Base-by-base conservation (phyloP, 2,329 filamentous ascomycete species). In the Fusarium papillatum region DNA sequence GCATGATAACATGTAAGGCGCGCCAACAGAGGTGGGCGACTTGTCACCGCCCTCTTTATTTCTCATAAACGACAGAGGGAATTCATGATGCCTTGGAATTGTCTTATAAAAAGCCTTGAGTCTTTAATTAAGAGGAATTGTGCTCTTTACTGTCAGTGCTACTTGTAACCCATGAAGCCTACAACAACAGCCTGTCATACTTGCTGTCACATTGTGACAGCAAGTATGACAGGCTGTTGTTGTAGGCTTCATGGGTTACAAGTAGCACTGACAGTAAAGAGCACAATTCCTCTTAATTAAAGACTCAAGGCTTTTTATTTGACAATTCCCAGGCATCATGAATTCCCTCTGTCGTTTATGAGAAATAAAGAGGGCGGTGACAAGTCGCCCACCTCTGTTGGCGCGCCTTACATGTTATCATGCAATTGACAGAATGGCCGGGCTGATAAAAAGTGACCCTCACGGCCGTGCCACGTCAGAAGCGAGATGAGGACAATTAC, bases 401-500 rank as follows among this genome's bases (percentile, higher is more conserved):
- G 29, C 53, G 53, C 29, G 31, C 59, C 59, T 62, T 41, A 29
- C 24, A 41, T 26, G 41, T 43, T 64, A 31, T 64, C 61, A 64
- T 64, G 61, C 61, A 50, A 50, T 50, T 50, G 46, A 64, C 14
- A 14, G 14, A 36, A 36, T 64, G 61, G 19, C 60, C 24, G 17
- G 39, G 39, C 41, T 29, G 36, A 48, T 64, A 46, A 64, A 64
- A 64, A 31, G 19, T 24, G 61, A 64, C 41, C 24, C n/a, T 43
- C 60, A 38, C 24, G n/a, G n/a, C 59, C 36, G 26, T 64, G 61
- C 61, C 61, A 64, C 61, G 61, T 64, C 41, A 64, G 61, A 64
- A 64, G 61, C 61, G 61, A 64, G 61, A 64, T 64, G 61, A 64
- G 41, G 16, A 36, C 26, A 64, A 64, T 63, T 61, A 41, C 38